These are phyloP conservation scores for Bruguiera parviflora DNA, from an alignment of 345 rosid species.

Conservation along the genomic window DNA sequence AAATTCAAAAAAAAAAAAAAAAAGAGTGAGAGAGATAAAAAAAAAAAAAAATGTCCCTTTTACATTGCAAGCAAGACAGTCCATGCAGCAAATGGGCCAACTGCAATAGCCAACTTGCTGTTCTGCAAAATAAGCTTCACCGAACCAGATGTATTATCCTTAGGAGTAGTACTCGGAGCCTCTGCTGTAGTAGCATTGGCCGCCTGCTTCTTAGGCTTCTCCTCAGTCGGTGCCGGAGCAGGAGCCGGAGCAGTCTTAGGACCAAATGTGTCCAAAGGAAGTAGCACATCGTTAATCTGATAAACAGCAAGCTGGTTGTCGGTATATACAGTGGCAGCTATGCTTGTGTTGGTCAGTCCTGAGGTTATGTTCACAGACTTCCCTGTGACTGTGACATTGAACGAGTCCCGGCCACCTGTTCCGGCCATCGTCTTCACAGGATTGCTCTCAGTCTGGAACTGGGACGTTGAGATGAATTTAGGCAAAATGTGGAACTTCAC, in stretches of 20 bases:
- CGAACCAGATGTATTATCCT: constrained; percentile 9
- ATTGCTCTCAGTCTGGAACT: constrained; percentile 44
- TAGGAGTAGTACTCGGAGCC: not conserved
- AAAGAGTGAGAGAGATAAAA: not conserved
- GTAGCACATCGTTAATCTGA: constrained; percentile 39
- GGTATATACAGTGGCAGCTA: constrained; percentile 32
- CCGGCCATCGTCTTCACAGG: constrained; percentile 42
- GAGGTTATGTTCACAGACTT: constrained; percentile 24
- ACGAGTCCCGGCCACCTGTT: constrained; percentile 22
- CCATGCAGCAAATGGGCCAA: not conserved
- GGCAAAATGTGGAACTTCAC: constrained; percentile 44
- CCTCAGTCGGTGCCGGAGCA: constrained; percentile 8
- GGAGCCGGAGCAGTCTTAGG: constrained; percentile 23
- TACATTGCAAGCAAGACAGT: not conserved
- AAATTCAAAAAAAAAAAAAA: not conserved
- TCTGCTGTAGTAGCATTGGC: not conserved
- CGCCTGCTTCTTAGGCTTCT: constrained; percentile 8
- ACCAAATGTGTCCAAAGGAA: constrained; percentile 27
- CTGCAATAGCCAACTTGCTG: not conserved
- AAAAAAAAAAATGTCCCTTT: not conserved
- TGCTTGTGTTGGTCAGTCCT: constrained; percentile 32
- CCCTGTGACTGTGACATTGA: constrained; percentile 32
- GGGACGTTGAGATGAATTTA: constrained; percentile 25
- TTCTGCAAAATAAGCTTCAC: not conserved
- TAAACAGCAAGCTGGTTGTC: constrained; percentile 37